These are phyloP conservation scores for Aspergillus aculeatinus DNA, from an alignment of 2,329 filamentous ascomycete species.

Conservation along the genomic window DNA sequence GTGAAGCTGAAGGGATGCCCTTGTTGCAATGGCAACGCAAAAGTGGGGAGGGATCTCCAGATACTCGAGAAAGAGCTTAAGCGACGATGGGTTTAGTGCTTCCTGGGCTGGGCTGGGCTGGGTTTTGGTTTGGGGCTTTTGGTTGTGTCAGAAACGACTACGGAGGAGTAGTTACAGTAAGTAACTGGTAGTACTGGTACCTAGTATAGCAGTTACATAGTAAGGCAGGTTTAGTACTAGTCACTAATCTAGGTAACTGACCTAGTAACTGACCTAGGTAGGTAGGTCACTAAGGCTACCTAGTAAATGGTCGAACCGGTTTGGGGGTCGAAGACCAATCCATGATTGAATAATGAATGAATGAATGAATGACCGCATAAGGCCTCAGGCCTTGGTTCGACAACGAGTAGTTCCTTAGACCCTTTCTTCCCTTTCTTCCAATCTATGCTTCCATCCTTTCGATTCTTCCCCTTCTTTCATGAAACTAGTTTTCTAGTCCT, in stretches of 20 bases:
- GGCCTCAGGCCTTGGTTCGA: not conserved
- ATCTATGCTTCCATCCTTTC: not conserved
- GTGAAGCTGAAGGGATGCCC: conserved; percentile 43
- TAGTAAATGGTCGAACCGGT: conserved; percentile 2
- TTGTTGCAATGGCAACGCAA: conserved; percentile 45
- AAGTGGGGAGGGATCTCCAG: conserved; percentile 43
- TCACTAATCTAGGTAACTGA: not conserved
- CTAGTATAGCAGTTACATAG: too few species aligned
- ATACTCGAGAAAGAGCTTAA: conserved; percentile 29
- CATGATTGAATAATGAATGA: not conserved
- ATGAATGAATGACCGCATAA: conserved; percentile 4
- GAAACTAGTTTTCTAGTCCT: not conserved
- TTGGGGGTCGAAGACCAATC: not conserved
- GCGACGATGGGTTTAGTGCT: conserved; percentile 18
- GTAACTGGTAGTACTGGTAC: too few species aligned
- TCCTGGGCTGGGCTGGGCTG: not conserved
- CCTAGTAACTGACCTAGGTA: too few species aligned
- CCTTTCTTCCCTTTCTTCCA: not conserved
- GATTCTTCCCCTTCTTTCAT: not conserved
- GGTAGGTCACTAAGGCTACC: too few species aligned
- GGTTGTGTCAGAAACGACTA: conserved; percentile 15
- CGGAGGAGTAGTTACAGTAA: too few species aligned
- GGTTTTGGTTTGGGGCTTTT: not conserved
- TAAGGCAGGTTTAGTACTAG: too few species aligned
- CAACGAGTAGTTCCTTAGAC: not conserved